A percentile compares a stretch with the other conserved stretches of the same genome.
Evolutionary conservation across 768 basidiomycete genomes (phyloP).

Genomic region (Cubamyces sp.): DNA sequence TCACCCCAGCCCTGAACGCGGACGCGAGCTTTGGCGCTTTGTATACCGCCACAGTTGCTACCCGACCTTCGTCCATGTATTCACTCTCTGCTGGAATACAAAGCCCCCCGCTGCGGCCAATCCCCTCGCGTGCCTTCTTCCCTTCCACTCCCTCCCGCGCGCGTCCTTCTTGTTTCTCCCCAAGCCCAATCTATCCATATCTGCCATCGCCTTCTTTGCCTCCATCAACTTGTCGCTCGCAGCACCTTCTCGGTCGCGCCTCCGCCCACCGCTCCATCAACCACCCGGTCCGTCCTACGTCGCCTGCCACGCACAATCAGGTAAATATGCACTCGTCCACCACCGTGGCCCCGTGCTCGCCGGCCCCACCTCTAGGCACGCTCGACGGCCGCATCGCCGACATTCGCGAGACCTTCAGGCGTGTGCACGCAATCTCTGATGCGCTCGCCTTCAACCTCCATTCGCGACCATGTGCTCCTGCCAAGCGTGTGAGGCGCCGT

Average conservation of each 20-base stretch:
- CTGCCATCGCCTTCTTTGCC: conserved; percentile 14
- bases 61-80: conserved; percentile 1
- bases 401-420: conserved; percentile 8
- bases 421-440: conserved; percentile 18
- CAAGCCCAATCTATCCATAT: conserved; percentile 22
- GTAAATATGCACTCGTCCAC: neutral
- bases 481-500: conserved; percentile 10
- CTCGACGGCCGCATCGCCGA: conserved; percentile 9
- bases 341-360: neutral
- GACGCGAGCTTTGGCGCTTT: too few relatives aligned
- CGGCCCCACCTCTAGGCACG: conserved; percentile 18
- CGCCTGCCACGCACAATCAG: neutral
- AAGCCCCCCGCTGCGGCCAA: neutral
- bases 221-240: conserved; percentile 1
- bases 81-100: neutral
- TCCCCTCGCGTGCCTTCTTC: conserved; percentile 7
- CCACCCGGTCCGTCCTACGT: too few relatives aligned
- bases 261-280: neutral
- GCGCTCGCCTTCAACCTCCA: conserved; percentile 15
- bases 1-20: neutral
- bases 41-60: conserved; percentile 11
- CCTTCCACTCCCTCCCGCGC: conserved; percentile 6
- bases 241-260: neutral
- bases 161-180: conserved; percentile 15
- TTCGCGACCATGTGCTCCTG: conserved; percentile 16